These are phyloP conservation scores for Cladosporium sp. DNA, from an alignment of 2,329 filamentous ascomycete genomes.

Conservation along the genomic window DNA sequence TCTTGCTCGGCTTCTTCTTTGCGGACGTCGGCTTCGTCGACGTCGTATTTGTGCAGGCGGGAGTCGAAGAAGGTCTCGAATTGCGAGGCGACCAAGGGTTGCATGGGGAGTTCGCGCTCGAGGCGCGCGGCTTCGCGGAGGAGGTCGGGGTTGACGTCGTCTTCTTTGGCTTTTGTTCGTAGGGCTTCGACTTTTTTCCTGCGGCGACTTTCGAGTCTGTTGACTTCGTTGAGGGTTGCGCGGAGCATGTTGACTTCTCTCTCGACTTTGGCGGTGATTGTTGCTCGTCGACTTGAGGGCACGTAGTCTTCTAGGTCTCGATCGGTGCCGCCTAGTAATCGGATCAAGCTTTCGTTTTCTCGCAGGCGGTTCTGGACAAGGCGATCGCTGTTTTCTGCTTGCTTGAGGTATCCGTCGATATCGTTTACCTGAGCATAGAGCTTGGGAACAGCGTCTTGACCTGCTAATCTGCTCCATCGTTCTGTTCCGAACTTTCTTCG, in stretches of 20 bases:
- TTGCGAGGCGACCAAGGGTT: conserved; percentile 77
- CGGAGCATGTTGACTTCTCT: conserved; percentile 72
- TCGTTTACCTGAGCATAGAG: conserved; percentile 71
- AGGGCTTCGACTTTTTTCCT: conserved; percentile 74
- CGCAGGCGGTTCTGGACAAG: conserved; percentile 74
- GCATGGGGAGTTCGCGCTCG: conserved; percentile 80
- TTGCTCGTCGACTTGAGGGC: conserved; percentile 73
- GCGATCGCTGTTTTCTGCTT: conserved; percentile 61
- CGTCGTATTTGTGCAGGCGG: conserved; percentile 74
- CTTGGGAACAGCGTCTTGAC: conserved; percentile 64
- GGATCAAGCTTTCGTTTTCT: conserved; percentile 68
- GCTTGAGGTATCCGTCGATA: conserved; percentile 81
- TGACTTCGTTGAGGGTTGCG: conserved; percentile 77
- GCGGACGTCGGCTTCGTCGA: conserved; percentile 66
- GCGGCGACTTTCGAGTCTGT: conserved; percentile 73
- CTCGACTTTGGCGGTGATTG: conserved; percentile 76
- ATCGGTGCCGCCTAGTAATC: conserved; percentile 72
- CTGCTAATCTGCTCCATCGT: conserved; percentile 69
- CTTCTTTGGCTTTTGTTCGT: conserved; percentile 71
- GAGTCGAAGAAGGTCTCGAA: conserved; percentile 89
- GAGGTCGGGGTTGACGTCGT: conserved; percentile 82
- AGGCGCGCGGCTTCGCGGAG: conserved; percentile 76
- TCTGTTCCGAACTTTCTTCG: conserved; percentile 79
- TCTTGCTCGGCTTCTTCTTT: conserved; percentile 75
- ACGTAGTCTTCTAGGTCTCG: conserved; percentile 82